Conservation (phyloP, 2,329 filamentous ascomycete species). For the Diaporthe capsici region DNA sequence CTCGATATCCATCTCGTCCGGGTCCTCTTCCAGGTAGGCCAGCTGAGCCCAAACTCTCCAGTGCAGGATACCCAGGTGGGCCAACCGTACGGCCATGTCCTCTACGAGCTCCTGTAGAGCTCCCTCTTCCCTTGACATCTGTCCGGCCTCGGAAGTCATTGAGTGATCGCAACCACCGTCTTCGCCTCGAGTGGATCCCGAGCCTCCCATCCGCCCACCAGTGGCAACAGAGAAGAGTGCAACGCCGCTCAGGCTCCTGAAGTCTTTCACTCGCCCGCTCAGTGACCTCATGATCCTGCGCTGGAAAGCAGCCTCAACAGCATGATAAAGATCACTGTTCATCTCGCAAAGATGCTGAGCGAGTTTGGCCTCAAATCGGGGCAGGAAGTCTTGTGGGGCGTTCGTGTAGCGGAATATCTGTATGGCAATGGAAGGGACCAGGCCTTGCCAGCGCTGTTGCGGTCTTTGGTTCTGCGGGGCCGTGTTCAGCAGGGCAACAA, state of each 20-base stretch:
- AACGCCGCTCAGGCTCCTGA: slow-evolving; percentile 66
- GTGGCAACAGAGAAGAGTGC: slow-evolving; percentile 70
- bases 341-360: slow-evolving; percentile 59
- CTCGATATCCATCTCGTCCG: slow-evolving; percentile 47
- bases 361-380: slow-evolving; percentile 65
- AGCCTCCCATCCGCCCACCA: slow-evolving; percentile 60
- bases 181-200: slow-evolving; percentile 52
- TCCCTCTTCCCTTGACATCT: slow-evolving; percentile 65
- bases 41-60: slow-evolving; percentile 90
- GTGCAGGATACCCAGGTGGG: slow-evolving; percentile 87
- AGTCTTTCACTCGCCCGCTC: slow-evolving; percentile 65
- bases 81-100: slow-evolving; percentile 82
- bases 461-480: slow-evolving; percentile 59
- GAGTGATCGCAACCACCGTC: slow-evolving; percentile 41
- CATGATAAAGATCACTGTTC: slow-evolving; percentile 60
- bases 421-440: slow-evolving; percentile 67
- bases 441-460: slow-evolving; percentile 64
- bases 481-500: slow-evolving; percentile 69
- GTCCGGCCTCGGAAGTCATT: slow-evolving; percentile 46
- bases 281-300: slow-evolving; percentile 64
- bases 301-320: slow-evolving; percentile 65
- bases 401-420: slow-evolving; percentile 72
- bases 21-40: slow-evolving; percentile 70
- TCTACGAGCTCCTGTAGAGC: slow-evolving; percentile 58
- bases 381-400: slow-evolving; percentile 62